Evolutionary conservation across 331 rosid species (phyloP).

Genomic region (Saraca asoca): DNA sequence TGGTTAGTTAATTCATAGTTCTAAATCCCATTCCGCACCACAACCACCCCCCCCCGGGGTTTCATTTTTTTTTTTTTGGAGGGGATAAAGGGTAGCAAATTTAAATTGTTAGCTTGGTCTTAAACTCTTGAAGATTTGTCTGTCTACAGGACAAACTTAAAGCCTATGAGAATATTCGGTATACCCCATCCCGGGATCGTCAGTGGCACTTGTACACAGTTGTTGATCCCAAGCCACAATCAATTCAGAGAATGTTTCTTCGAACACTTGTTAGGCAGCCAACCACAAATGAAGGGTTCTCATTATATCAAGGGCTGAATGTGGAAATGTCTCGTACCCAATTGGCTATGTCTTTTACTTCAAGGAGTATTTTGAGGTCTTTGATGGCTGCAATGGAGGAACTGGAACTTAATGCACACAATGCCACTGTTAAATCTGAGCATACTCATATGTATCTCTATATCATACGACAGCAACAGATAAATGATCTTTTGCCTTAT

Average conservation of each 20-base stretch:
- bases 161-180: constrained; percentile 72
- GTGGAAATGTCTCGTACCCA: constrained; percentile 48
- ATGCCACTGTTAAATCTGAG: constrained; percentile 73
- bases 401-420: constrained; percentile 93
- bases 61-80: constrained; percentile 21
- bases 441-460: constrained; percentile 98
- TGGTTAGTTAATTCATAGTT: constrained; percentile 63
- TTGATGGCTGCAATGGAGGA: constrained; percentile 96
- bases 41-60: no score
- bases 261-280: constrained; percentile 97
- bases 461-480: constrained; percentile 80
- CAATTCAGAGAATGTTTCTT: constrained; percentile 91
- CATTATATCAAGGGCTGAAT: constrained; percentile 64
- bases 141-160: constrained; percentile 85
- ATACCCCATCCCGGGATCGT: constrained; percentile 96
- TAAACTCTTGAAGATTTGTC: constrained; percentile 35
- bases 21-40: constrained; percentile 23
- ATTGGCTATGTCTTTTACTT: constrained; percentile 75
- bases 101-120: constrained; percentile 31
- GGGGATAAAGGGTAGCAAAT: constrained; percentile 18
- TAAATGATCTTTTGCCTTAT: constrained; percentile 76
- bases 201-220: constrained; percentile 97
- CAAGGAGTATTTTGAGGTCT: constrained; percentile 88
- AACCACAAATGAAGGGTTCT: constrained; percentile 70
- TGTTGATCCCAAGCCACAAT: constrained; percentile 63